These are phyloP conservation scores for Narthecium ossifragum DNA, from an alignment of 106 monocot genomes.

Conservation along the genomic window DNA sequence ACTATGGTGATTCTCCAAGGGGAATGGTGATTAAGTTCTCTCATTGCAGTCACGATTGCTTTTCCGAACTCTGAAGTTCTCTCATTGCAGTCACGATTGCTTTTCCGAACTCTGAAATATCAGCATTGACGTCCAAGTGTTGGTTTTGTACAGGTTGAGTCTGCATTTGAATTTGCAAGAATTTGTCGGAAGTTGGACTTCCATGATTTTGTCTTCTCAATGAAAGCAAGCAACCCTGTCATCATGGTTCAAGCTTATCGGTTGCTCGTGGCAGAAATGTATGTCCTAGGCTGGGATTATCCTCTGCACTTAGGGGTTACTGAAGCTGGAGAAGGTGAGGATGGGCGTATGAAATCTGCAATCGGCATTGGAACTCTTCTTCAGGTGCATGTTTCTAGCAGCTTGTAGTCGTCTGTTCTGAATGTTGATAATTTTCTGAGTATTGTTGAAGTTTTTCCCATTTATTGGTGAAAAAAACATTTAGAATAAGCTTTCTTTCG, in stretches of 20 bases:
- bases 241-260: conserved; percentile 99
- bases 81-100: neutral
- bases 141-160: conserved; percentile 94
- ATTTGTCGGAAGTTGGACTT: conserved; percentile 92
- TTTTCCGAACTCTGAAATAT: no score
- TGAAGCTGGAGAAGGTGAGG: conserved; percentile 99
- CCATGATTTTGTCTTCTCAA: conserved; percentile 99
- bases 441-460: no score
- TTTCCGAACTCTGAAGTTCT: neutral
- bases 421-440: neutral
- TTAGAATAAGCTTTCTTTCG: no score
- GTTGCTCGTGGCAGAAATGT: conserved; percentile 98
- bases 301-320: conserved; percentile 99
- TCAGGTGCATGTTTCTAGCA: conserved; percentile 73
- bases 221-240: conserved; percentile 99
- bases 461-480: no score
- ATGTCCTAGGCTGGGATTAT: conserved; percentile 99
- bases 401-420: no score
- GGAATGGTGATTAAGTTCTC: conserved; percentile 71
- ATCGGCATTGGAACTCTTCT: conserved; percentile 99
- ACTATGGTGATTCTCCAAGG: conserved; percentile 98
- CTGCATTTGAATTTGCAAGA: conserved; percentile 99
- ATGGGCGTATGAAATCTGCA: conserved; percentile 99
- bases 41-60: neutral
- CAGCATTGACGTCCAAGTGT: no score